These are phyloP conservation scores for Hygrophoropsis aurantiaca DNA, from an alignment of 768 basidiomycete genomes.

Conservation along the genomic window DNA sequence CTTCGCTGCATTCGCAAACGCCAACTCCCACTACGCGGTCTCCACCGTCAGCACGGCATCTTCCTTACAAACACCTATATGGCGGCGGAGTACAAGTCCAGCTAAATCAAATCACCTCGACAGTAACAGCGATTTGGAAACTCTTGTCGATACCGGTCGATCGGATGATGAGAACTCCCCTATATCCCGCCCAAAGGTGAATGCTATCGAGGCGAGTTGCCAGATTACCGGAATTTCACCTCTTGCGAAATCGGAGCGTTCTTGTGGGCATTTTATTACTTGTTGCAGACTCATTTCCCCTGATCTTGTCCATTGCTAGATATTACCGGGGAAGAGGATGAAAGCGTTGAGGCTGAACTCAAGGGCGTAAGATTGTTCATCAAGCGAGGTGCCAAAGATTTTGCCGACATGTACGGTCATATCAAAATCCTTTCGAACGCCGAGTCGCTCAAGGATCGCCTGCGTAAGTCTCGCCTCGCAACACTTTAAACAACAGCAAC, in stretches of 20 bases:
- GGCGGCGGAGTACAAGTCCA: constrained; percentile 15
- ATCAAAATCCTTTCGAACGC: constrained; percentile 55
- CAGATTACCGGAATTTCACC: too few relatives aligned
- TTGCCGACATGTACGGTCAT: constrained; percentile 59
- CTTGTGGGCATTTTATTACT: background rate
- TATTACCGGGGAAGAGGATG: constrained; percentile 67
- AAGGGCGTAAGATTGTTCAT: constrained; percentile 61
- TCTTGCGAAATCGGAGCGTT: background rate
- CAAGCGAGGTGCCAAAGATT: constrained; percentile 54
- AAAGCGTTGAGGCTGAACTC: constrained; percentile 53
- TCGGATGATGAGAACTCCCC: constrained; percentile 4
- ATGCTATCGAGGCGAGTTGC: background rate
- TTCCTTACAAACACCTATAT: constrained; percentile 22
- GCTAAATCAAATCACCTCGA: background rate
- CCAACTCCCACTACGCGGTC: constrained; percentile 34
- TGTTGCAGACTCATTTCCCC: too few relatives aligned
- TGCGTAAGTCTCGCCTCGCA: constrained; percentile 39
- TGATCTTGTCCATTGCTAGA: constrained; percentile 22
- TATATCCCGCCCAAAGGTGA: background rate
- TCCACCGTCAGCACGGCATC: constrained; percentile 22
- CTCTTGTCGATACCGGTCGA: constrained; percentile 8
- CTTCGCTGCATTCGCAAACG: constrained; percentile 40
- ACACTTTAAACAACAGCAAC: background rate
- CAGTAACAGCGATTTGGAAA: background rate
- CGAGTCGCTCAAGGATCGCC: constrained; percentile 39